Evolutionary conservation across 2,329 filamentous ascomycete genomes (phyloP).

Genomic region (Colletotrichum sublineola): DNA sequence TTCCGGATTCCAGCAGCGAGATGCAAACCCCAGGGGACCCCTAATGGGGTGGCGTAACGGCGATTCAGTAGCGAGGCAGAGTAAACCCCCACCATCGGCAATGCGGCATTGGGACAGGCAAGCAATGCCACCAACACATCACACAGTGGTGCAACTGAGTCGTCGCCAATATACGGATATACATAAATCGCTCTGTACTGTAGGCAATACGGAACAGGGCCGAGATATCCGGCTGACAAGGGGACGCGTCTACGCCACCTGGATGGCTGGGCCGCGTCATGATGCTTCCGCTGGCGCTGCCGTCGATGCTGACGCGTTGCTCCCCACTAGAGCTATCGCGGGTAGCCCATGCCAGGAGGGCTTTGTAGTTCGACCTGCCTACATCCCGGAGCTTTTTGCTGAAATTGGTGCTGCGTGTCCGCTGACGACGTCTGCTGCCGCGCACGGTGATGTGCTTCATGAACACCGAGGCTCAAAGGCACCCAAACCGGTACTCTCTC

Average conservation of each 20-base stretch:
- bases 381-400: conserved; percentile 24
- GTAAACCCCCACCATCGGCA: conserved; percentile 20
- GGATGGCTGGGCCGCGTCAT: conserved; percentile 38
- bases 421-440: conserved; percentile 22
- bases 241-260: background rate
- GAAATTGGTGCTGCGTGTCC: background rate
- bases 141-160: background rate
- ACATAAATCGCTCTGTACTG: conserved; percentile 5
- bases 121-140: background rate
- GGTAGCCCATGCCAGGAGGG: conserved; percentile 7
- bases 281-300: conserved; percentile 22
- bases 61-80: background rate
- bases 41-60: background rate
- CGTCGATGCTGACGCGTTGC: conserved; percentile 19
- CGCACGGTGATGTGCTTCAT: background rate
- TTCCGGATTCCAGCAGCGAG: conserved; percentile 11
- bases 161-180: background rate
- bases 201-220: background rate
- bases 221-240: conserved; percentile 4
- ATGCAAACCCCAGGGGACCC: background rate
- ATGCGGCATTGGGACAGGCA: conserved; percentile 5
- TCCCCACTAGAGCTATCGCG: conserved; percentile 15
- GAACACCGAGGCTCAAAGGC: background rate
- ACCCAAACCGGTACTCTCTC: background rate
- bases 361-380: conserved; percentile 6